Evolutionary conservation across 306 rosid genomes (phyloP), one percentile per base, ranked within the genome.

Genomic region (Trifolium repens): DNA sequence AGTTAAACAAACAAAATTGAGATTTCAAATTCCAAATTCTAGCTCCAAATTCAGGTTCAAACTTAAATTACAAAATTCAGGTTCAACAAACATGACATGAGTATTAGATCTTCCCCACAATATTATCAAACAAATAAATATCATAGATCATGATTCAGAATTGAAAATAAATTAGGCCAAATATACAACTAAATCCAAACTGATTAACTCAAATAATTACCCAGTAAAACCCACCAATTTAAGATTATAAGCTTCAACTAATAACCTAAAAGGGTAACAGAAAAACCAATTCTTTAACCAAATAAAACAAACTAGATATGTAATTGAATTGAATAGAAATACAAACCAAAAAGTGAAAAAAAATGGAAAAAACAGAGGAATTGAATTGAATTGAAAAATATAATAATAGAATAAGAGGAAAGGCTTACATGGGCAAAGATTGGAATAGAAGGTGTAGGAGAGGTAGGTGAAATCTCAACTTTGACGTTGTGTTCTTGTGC

Each of bases 391-490:
- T 2, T 5, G 71, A 49, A 10, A 22, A 9, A 11, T 32, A 55
- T 1, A 50, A 68, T 1, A 50, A 68, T 2, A 19, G 71, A 52
- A 14, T 86, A 81, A 58, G 87, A 44, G 14, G 61, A 47, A 50
- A 84, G 39, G 0, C 79, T 35, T 63, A 85, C 85, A 83, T 89
- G 90, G 55, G 78, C 75, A 59, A 89, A 85, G 82, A 81, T 80
- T 49, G 92, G 90, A 14, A 88, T 46, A 27, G 96, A 61, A 78
- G 89, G 73, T 9, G 91, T 14, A 35, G 81, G 63, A 2, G 82
- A 80, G 62, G 87, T 54, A 3, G 96, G 80, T 8, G 93, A 81
- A 66, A 78, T 79, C 58, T 85, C 92, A 66, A 83, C 85, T 77
- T 83, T 85, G 19, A 83, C 79, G 77, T 35, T 79, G 81, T 77